Percentiles rank a stretch among this genome's conserved stretches.
Conservation (phyloP, 257 asterid genomes). For the Jacaranda copaia region DNA sequence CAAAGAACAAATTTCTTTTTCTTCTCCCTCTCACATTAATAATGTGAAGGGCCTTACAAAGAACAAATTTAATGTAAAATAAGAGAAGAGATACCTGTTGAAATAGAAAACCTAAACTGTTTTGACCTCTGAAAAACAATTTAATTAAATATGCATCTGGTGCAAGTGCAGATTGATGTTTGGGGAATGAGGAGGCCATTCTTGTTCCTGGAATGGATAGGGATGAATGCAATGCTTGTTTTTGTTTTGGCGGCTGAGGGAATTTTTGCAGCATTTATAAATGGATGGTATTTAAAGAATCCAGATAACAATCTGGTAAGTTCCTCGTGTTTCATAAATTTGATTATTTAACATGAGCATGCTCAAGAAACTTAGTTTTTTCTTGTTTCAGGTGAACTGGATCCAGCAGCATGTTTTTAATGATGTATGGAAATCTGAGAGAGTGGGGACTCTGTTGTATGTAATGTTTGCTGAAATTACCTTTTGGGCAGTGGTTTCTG, state of each 20-base stretch:
- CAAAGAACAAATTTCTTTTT: too few relatives aligned
- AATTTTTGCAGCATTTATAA: conserved; percentile 73
- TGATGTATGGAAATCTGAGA: conserved; percentile 81
- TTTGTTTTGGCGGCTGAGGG: conserved; percentile 93
- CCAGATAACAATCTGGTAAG: conserved; percentile 67
- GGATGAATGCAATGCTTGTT: conserved; percentile 94
- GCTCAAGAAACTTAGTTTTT: neutral
- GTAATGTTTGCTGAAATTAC: conserved; percentile 89
- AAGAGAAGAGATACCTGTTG: too few relatives aligned
- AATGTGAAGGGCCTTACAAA: too few relatives aligned
- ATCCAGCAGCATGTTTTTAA: conserved; percentile 71
- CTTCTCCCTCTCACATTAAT: too few relatives aligned
- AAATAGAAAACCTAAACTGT: too few relatives aligned
- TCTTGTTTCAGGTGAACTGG: conserved; percentile 73
- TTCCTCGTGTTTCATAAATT: neutral
- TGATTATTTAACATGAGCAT: neutral
- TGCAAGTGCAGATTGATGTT: conserved; percentile 63
- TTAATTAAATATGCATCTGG: neutral
- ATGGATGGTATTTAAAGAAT: conserved; percentile 78
- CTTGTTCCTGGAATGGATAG: conserved; percentile 92
- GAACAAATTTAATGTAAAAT: too few relatives aligned
- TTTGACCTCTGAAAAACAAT: neutral
- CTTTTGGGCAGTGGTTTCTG: conserved; percentile 82
- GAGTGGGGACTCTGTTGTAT: conserved; percentile 71
- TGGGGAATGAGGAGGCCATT: conserved; percentile 71